Evolutionary conservation across 257 asterid species (phyloP), one percentile per base, ranked within the genome.

Genomic region (Gardenia jasminoides): DNA sequence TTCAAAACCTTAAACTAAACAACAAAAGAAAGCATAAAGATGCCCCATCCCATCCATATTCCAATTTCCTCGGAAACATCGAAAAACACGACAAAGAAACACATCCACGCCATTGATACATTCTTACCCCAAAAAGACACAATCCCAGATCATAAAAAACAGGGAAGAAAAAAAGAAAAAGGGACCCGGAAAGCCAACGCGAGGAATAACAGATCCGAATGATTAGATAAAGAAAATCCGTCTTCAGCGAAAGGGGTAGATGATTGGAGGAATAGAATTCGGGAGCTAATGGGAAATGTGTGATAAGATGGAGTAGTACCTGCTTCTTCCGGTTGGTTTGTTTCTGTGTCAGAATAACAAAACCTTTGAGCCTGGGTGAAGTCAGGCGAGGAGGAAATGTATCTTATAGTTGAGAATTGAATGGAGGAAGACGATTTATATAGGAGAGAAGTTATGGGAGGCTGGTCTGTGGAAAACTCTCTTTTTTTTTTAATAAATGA

Each of bases 31-130:
- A 83, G 77, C 81, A 84, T 72, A 70, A 44, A 76, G 56, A 78
- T 44, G n/a, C 64, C 79, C 44, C 41, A 64, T 19, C 79, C 44
- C 41, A 64, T 54, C 61, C 24, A 76, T 19, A n/a, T 56, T 41
- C 78, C 71, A 74, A 9, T 48, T 39, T 70, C 89, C 88, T 85
- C 83, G 88, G 50, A 74, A 86, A 81, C 83, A 83, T 87, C 88
- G 76, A 65, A 72, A 75, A 67, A 36, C 58, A 76, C 47, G 81
- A 48, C 69, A 77, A 82, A 65, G 59, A 39, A 43, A 48, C 56
- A 39, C 41, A 36, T 43, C 79, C 72, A 76, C 79, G 65, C 75
- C 77, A 66, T 26, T 71, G 72, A 44, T 74, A 80, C 80, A 64
- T 68, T 20, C 52, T 76, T 66, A 70, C 72, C 77, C 71, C 16